Percentiles rank a stretch among this genome's conserved stretches.
These are phyloP conservation scores for Lachnellula occidentalis DNA, from an alignment of 2,329 filamentous ascomycete genomes.

Conservation along the genomic window DNA sequence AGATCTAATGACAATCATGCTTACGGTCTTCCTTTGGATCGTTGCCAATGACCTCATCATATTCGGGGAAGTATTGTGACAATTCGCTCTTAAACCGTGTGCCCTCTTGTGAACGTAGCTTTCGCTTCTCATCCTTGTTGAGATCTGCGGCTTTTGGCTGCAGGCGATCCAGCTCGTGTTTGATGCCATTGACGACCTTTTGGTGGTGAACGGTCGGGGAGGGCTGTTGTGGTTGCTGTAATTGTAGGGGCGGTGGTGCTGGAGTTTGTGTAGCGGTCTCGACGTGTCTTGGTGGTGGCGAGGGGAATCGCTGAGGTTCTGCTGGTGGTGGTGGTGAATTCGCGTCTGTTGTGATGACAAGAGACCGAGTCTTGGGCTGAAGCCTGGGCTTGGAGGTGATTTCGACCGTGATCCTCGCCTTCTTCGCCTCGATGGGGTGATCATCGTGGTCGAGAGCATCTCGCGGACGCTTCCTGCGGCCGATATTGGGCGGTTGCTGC, in stretches of 20 bases:
- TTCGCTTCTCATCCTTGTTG: constrained; percentile 59
- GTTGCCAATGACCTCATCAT: constrained; percentile 89
- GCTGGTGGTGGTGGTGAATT: constrained; percentile 18
- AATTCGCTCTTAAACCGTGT: constrained; percentile 87
- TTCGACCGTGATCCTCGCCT: constrained; percentile 48
- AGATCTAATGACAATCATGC: constrained; percentile 27
- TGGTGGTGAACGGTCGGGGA: constrained; percentile 39
- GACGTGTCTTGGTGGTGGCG: constrained; percentile 13
- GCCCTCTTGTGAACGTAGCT: constrained; percentile 80
- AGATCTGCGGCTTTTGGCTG: constrained; percentile 42
- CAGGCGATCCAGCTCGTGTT: constrained; percentile 53
- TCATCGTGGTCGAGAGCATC: constrained; percentile 41
- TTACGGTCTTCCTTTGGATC: constrained; percentile 72
- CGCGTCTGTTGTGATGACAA: constrained; percentile 21
- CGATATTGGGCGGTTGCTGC: constrained; percentile 29
- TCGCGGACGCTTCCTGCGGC: constrained; percentile 45
- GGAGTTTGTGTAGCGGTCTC: constrained; percentile 17
- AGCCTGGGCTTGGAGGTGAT: constrained; percentile 36
- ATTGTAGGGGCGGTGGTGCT: constrained; percentile 25
- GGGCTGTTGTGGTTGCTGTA: constrained; percentile 16
- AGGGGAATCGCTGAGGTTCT: constrained; percentile 8
- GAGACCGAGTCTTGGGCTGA: constrained; percentile 16
- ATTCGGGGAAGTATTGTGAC: constrained; percentile 85
- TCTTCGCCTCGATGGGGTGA: constrained; percentile 43
- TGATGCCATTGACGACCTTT: constrained; percentile 57